Base-by-base conservation (phyloP, 495 filamentous ascomycete species). In the Neurospora sp. region DNA sequence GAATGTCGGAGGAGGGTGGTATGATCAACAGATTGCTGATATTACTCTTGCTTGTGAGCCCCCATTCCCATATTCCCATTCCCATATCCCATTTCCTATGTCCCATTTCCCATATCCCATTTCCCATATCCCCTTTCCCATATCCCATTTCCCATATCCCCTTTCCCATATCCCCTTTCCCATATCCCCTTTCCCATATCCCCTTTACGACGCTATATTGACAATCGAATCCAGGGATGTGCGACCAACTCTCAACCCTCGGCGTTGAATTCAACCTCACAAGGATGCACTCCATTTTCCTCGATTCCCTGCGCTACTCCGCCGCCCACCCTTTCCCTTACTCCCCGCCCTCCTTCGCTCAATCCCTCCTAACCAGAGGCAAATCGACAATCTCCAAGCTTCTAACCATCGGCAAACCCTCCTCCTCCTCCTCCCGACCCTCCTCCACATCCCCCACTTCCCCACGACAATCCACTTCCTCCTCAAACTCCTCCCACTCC, bases 1-100 rank as follows among this genome's bases (percentile, higher is more conserved):
- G 11, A 90, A 91, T 74, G 81, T 92, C 21, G 91, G 91, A 17
- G 88, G 91, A 4, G 79, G 79, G 5, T 81, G 77, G 78, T 71
- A 77, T 62, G 80, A 82, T 70, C 80, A 82, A 72, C 79, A 81
- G 71, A 77, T 81, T 0, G 74, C 79, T 38, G 73, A 80, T 39
- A 81, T 81, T 19, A 78, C 79, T 0, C 74, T 82, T 1, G 80
- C 80, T 1, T 82, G 80, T 80, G 37, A 2, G 78, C 5, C 15
- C 13, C 15, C 0, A 6, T 42, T 43, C 42, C 24, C 21, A 39
- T 4, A 70, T 19, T 17, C 40, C 39, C 39, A 66, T 8, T 9
- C 40, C 21, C 31, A 34, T 4, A 66, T 62, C 17, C 36, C 31
- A 3, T 73, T 11, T 17, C 38, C 24, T 37, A 0, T 72, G 5